A percentile compares a stretch with the other conserved stretches of the same genome.
Conservation (phyloP, 139 green algal species). For the Nannochloris sp. region DNA sequence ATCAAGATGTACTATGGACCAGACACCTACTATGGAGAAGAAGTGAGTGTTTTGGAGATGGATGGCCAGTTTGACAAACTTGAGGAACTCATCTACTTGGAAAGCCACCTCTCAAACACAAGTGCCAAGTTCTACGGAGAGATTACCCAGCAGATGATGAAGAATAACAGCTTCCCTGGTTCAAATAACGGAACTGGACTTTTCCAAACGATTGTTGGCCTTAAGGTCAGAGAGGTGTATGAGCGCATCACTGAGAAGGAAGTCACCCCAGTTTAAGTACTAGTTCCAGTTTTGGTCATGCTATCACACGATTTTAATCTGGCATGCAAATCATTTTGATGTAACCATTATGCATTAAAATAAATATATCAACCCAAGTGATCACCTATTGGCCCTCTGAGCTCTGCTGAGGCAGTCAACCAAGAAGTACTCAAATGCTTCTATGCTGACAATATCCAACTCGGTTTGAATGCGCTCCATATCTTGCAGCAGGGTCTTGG, state of each 20-base stretch:
- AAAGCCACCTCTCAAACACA: constrained; percentile 96
- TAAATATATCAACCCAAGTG: neutral
- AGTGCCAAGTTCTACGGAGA: constrained; percentile 92
- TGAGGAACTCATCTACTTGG: constrained; percentile 99
- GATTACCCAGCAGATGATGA: constrained; percentile 99
- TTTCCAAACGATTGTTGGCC: constrained; percentile 93
- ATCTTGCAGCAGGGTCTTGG: constrained; percentile 6
- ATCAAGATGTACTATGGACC: constrained; percentile 90
- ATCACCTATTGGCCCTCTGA: constrained; percentile 14
- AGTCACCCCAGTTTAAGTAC: constrained; percentile 17
- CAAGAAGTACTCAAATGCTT: constrained; percentile 17
- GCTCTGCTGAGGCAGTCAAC: constrained; percentile 22
- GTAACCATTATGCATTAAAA: neutral
- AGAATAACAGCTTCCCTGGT: constrained; percentile 92
- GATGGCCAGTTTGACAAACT: constrained; percentile 99
- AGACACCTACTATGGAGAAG: constrained; percentile 89
- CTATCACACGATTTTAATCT: constrained; percentile 3
- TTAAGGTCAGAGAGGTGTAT: constrained; percentile 98
- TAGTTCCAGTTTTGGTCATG: constrained; percentile 11
- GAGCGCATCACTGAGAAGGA: constrained; percentile 84
- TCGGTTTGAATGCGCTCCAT: constrained; percentile 6
- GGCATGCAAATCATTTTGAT: constrained; percentile 14
- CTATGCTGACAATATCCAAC: constrained; percentile 11
- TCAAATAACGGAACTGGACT: constrained; percentile 99
- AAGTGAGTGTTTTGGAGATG: constrained; percentile 90